These are phyloP conservation scores for Boletus pseudo-olivaceus DNA, from an alignment of 768 basidiomycete genomes.

Conservation along the genomic window DNA sequence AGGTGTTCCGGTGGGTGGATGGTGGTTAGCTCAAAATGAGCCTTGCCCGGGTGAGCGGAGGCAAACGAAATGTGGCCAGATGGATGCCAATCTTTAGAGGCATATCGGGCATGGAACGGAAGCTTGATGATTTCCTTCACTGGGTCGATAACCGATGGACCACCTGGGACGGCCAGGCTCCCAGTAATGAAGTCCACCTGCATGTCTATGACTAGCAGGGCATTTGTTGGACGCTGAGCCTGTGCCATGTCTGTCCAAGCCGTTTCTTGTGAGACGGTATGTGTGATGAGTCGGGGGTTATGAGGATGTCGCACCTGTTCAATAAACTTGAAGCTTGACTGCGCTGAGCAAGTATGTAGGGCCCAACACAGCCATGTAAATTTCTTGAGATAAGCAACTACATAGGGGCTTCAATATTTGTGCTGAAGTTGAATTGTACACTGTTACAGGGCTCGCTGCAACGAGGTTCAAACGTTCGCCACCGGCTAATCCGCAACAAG, in stretches of 20 bases:
- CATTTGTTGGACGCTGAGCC: conserved; percentile 26
- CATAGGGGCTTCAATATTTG: too few relatives aligned
- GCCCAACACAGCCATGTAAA: too few relatives aligned
- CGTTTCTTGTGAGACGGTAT: not conserved
- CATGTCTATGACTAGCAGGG: conserved; percentile 71
- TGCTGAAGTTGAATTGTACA: too few relatives aligned
- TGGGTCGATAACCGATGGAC: conserved; percentile 50
- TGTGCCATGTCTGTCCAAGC: conserved; percentile 16
- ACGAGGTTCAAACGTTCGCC: too few relatives aligned
- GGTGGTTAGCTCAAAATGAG: conserved; percentile 39
- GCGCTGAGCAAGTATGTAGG: not conserved
- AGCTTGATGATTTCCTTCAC: conserved; percentile 57
- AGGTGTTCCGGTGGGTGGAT: conserved; percentile 33
- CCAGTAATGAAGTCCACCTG: conserved; percentile 84
- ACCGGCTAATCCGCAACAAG: not conserved
- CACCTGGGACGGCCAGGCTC: conserved; percentile 65
- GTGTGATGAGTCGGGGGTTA: not conserved
- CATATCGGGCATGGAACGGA: conserved; percentile 50
- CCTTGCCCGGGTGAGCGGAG: conserved; percentile 39
- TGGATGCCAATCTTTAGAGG: conserved; percentile 60
- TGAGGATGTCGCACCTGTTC: not conserved
- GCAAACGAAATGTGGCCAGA: conserved; percentile 70
- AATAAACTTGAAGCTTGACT: not conserved
- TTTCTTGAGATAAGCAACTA: too few relatives aligned
- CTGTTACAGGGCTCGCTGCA: too few relatives aligned